A percentile compares a stretch with the other conserved stretches of the same genome.
Conservation (phyloP, 2,329 filamentous ascomycete species). For the Aspergillus spinulosporus region DNA sequence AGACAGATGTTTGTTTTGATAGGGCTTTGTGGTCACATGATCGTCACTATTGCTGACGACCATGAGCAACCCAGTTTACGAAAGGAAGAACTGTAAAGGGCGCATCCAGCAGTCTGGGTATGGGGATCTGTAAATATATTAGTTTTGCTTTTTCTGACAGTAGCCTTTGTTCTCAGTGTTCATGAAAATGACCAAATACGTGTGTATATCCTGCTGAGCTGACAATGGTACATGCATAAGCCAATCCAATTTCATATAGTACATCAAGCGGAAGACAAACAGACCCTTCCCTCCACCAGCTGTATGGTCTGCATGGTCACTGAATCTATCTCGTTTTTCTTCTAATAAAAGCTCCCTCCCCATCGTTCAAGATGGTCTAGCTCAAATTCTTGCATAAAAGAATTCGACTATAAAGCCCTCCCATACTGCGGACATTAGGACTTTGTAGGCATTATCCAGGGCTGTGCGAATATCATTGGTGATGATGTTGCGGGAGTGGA, state of each 20-base stretch:
- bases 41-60: not conserved
- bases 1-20: not conserved
- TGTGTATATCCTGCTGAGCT: not conserved
- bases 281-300: no score
- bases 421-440: no score
- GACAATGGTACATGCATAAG: not conserved
- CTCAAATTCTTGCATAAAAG: no score
- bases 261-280: no score
- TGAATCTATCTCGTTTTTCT: no score
- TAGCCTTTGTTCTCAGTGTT: not conserved
- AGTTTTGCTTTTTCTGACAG: not conserved
- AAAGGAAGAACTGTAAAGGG: not conserved
- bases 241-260: not conserved
- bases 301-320: no score
- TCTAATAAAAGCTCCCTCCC: no score
- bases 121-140: not conserved
- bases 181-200: not conserved
- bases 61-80: not conserved
- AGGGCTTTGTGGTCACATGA: conserved; percentile 5
- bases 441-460: not conserved
- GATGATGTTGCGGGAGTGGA: not conserved
- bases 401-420: no score
- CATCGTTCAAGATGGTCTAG: no score
- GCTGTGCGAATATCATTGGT: not conserved
- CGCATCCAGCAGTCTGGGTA: no score